Conservation (phyloP, 306 rosid genomes). For the Phaseolus lunatus region DNA sequence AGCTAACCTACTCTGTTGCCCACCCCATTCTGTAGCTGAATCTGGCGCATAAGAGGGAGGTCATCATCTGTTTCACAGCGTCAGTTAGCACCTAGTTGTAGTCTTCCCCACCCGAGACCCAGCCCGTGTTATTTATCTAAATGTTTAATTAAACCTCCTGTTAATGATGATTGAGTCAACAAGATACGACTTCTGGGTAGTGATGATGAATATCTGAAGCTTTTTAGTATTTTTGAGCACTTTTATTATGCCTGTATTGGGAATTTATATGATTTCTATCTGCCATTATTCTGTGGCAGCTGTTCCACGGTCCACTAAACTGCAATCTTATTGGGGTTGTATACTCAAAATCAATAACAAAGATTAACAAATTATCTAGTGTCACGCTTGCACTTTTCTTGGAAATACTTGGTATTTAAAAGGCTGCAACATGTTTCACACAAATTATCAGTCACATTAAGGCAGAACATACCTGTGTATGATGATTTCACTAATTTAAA, state of each 20-base stretch:
- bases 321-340: not conserved
- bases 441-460: not conserved
- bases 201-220: not conserved
- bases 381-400: not conserved
- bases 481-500: not conserved
- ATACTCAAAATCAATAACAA: not conserved
- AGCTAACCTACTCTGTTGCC: not conserved
- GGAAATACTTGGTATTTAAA: not conserved
- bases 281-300: not conserved
- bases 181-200: not conserved
- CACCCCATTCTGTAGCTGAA: not conserved
- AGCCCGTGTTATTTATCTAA: not conserved
- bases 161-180: not conserved
- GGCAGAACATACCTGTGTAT: constrained; percentile 6
- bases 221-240: not conserved
- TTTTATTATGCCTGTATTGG: not conserved
- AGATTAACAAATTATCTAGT: constrained; percentile 10
- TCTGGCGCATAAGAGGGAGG: not conserved
- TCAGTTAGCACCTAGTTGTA: not conserved
- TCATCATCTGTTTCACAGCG: not conserved
- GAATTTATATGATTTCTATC: not conserved
- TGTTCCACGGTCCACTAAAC: not conserved
- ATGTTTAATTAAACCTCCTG: not conserved
- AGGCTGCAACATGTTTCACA: not conserved
- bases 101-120: not conserved